These are phyloP conservation scores for Parietaria judaica DNA, from an alignment of 306 rosid species.

Conservation along the genomic window DNA sequence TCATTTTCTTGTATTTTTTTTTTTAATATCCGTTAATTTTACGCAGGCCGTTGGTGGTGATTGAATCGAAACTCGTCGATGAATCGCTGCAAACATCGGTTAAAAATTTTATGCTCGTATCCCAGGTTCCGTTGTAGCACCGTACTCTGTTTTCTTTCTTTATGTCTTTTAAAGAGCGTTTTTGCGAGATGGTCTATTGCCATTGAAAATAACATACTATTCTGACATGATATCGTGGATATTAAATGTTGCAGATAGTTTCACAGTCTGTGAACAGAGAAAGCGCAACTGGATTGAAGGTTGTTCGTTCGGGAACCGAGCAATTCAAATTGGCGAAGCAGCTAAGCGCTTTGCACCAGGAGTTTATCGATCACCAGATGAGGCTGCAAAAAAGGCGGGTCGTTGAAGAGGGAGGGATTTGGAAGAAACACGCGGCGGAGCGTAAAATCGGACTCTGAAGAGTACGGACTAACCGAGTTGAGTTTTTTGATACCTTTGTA, in stretches of 20 bases:
- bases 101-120: conserved; percentile 27
- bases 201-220: no score
- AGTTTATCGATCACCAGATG: conserved; percentile 36
- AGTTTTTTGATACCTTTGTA: no score
- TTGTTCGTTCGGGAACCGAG: conserved; percentile 31
- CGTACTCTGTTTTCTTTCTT: background rate
- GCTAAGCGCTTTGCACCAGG: conserved; percentile 31
- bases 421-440: conserved; percentile 4
- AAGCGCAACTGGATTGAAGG: conserved; percentile 28
- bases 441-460: background rate
- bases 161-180: no score
- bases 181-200: no score
- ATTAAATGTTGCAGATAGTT: conserved; percentile 26
- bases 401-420: conserved; percentile 34
- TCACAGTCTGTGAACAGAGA: conserved; percentile 7
- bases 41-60: conserved; percentile 72
- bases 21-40: background rate
- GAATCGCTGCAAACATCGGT: conserved; percentile 30
- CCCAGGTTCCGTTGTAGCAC: conserved; percentile 36
- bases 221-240: background rate
- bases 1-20: no score
- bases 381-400: conserved; percentile 36
- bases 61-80: conserved; percentile 28
- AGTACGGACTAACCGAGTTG: no score
- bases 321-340: conserved; percentile 40